These are phyloP conservation scores for Acer saccharum DNA, from an alignment of 345 rosid genomes.

Conservation along the genomic window DNA sequence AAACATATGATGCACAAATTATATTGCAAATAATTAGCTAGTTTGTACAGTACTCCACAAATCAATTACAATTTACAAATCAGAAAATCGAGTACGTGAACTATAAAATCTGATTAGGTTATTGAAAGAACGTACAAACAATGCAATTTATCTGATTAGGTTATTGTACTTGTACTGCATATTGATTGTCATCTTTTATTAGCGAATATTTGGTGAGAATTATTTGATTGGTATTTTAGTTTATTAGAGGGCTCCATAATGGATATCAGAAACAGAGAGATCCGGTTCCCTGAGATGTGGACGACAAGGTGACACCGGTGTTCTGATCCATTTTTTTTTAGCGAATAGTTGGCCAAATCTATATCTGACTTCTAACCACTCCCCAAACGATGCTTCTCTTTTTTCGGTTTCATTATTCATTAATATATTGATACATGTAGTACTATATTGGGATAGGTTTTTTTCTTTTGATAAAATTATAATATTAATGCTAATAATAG, in stretches of 20 bases:
- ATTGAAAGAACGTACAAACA: not conserved
- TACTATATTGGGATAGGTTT: too few species aligned
- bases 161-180: not conserved
- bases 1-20: too few species aligned
- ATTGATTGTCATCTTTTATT: not conserved
- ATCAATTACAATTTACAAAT: too few species aligned
- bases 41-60: too few species aligned
- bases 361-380: constrained; percentile 41
- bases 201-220: not conserved
- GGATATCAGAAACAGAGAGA: constrained; percentile 10
- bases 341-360: constrained; percentile 43
- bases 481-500: too few species aligned
- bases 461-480: not conserved
- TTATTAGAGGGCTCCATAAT: not conserved
- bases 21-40: too few species aligned
- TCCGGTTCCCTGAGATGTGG: constrained; percentile 16
- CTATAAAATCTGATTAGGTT: constrained; percentile 1
- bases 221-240: not conserved
- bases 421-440: not conserved
- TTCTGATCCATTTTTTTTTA: not conserved
- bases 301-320: constrained; percentile 26
- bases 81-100: too few species aligned
- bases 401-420: not conserved
- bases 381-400: constrained; percentile 21
- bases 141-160: not conserved